phyloP scores from a whole-genome alignment of 1,284 basidiomycete species.

The Cutaneotrichosporon cavernicola region DNA sequence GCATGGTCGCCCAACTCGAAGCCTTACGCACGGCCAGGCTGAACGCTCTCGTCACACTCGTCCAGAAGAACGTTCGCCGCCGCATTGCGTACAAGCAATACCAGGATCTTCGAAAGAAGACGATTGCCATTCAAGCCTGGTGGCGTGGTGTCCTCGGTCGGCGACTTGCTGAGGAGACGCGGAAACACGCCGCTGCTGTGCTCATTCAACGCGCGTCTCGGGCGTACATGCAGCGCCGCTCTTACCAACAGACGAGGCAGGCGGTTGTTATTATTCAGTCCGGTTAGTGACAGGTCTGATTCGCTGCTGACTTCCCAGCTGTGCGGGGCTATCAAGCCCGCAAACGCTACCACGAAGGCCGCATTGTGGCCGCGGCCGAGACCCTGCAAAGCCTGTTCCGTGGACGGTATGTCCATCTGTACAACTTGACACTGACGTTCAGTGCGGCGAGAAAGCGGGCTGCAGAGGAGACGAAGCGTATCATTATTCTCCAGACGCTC shows the following conservation, averaged over 20 bases:
- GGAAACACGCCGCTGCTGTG: conserved; percentile 71
- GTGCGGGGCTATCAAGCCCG: conserved; percentile 79
- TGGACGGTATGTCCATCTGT: conserved; percentile 67
- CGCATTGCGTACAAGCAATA: conserved; percentile 82
- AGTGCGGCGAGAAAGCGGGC: conserved; percentile 69
- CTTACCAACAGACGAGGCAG: conserved; percentile 65
- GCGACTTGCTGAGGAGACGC: conserved; percentile 67
- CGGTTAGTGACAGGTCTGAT: conserved; percentile 60
- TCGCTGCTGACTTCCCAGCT: conserved; percentile 55
- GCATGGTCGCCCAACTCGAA: conserved; percentile 97
- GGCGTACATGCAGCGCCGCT: conserved; percentile 70
- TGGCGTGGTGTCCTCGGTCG: conserved; percentile 83
- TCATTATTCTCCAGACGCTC: conserved; percentile 88
- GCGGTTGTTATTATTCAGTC: conserved; percentile 77
- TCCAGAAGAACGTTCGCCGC: conserved; percentile 95
- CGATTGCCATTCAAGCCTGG: conserved; percentile 88
- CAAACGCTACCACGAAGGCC: conserved; percentile 62
- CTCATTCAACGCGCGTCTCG: conserved; percentile 74
- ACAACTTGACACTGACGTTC: neutral
- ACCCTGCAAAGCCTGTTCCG: conserved; percentile 81
- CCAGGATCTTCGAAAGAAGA: conserved; percentile 65
- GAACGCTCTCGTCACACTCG: conserved; percentile 85
- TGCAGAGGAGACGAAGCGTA: conserved; percentile 66
- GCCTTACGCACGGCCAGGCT: conserved; percentile 81
- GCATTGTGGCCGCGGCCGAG: conserved; percentile 67